Percentiles rank a stretch among this genome's conserved stretches.
These are phyloP conservation scores for Rutstroemia sp. DNA, from an alignment of 2,329 filamentous ascomycete species.

Conservation along the genomic window DNA sequence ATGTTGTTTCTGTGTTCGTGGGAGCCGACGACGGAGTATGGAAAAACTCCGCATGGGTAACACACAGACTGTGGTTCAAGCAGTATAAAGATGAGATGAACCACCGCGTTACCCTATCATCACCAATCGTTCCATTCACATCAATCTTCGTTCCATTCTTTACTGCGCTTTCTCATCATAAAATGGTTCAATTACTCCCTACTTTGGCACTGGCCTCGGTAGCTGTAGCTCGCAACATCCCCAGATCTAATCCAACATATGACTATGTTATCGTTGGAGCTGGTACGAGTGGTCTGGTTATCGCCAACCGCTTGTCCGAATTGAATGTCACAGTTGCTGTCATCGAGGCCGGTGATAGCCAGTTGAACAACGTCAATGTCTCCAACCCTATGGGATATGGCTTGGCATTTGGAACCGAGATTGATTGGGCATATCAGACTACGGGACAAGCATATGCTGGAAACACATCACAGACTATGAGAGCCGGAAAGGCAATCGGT, in stretches of 20 bases:
- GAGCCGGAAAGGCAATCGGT: constrained; percentile 36
- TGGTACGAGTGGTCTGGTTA: constrained; percentile 7
- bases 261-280: constrained; percentile 10
- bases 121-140: too few species aligned
- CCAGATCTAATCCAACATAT: neutral
- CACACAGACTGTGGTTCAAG: too few species aligned
- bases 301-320: constrained; percentile 4
- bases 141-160: too few species aligned
- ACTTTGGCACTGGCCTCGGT: neutral
- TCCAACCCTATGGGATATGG: constrained; percentile 7
- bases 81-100: too few species aligned
- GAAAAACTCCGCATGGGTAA: too few species aligned
- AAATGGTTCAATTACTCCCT: neutral
- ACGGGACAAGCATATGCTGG: constrained; percentile 28
- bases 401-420: constrained; percentile 4
- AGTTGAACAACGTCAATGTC: neutral
- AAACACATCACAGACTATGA: constrained; percentile 25
- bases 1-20: too few species aligned
- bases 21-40: too few species aligned
- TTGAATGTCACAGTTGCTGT: constrained; percentile 7
- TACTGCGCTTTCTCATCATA: too few species aligned
- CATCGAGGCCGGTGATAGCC: constrained; percentile 10
- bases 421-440: constrained; percentile 27
- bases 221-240: neutral
- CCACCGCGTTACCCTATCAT: too few species aligned